Evolutionary conservation across 345 rosid species (phyloP).

Genomic region (Psidium friedrichsthalianum): DNA sequence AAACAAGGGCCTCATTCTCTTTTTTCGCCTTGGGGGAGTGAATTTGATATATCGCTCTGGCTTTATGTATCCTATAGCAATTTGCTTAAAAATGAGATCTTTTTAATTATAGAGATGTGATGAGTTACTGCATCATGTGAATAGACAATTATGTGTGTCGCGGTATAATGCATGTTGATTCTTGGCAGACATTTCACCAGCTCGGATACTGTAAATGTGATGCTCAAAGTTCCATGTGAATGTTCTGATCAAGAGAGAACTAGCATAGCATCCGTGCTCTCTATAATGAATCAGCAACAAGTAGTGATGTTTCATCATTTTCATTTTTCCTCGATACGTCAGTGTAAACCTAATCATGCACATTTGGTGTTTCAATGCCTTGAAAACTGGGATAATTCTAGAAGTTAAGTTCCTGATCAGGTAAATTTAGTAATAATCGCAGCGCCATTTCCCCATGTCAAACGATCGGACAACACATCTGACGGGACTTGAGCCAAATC

Average conservation of each 20-base stretch:
- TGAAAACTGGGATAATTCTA: too few species aligned
- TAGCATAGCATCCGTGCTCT: neutral
- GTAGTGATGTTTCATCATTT: neutral
- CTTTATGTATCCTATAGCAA: neutral
- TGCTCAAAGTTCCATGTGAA: neutral
- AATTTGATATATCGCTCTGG: neutral
- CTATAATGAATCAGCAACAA: neutral
- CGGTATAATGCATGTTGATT: neutral
- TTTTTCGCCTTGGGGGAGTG: neutral
- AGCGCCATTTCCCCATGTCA: too few species aligned
- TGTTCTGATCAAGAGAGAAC: neutral
- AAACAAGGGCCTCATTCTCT: neutral
- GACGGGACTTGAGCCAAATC: too few species aligned
- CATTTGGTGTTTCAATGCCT: too few species aligned
- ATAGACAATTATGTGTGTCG: neutral
- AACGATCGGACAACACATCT: too few species aligned
- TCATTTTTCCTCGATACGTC: neutral
- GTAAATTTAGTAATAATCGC: too few species aligned
- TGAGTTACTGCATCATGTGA: neutral
- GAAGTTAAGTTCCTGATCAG: too few species aligned
- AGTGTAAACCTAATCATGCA: neutral
- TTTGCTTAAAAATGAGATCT: neutral
- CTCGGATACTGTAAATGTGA: neutral
- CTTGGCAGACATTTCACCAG: neutral
- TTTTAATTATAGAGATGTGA: too few species aligned